Conservation (phyloP, 129 eudicot genomes). For the Helichrysum umbraculigerum region DNA sequence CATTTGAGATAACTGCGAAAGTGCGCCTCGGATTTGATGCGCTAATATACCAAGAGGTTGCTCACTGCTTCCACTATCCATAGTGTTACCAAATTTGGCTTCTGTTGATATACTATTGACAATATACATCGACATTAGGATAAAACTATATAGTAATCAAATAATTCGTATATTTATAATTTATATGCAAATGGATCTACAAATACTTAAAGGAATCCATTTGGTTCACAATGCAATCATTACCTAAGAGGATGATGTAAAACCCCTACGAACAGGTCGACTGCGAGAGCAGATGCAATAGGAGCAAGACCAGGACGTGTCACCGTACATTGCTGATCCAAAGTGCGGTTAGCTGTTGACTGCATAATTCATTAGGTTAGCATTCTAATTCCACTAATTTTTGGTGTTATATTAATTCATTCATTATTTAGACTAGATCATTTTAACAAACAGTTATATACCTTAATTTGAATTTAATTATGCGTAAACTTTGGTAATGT, state of each 20-base stretch:
- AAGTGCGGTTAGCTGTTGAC: conserved; percentile 95
- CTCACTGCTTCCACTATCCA: conserved; percentile 47
- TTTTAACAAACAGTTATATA: not conserved
- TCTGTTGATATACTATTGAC: conserved; percentile 63
- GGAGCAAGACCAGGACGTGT: conserved; percentile 99
- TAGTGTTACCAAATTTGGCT: conserved; percentile 71
- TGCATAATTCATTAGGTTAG: conserved; percentile 32
- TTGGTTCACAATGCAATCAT: not conserved
- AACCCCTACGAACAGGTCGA: conserved; percentile 81
- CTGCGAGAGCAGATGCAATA: conserved; percentile 91
- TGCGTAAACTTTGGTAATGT: not conserved
- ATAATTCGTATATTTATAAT: not conserved
- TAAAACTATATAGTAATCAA: not conserved
- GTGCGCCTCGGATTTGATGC: conserved; percentile 84
- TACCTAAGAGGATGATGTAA: conserved; percentile 95
- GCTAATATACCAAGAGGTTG: conserved; percentile 95
- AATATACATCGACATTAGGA: not conserved
- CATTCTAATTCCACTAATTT: not conserved
- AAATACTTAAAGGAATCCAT: not conserved
- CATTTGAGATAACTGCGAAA: conserved; percentile 92
- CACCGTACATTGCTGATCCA: conserved; percentile 98
- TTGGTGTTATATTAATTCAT: not conserved
- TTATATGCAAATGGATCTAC: conserved; percentile 1
- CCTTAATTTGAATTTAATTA: not conserved
- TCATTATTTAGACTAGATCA: too few species aligned